These are phyloP conservation scores for Trichoderma oligosporum DNA, from an alignment of 2,329 filamentous ascomycete genomes.

Conservation along the genomic window DNA sequence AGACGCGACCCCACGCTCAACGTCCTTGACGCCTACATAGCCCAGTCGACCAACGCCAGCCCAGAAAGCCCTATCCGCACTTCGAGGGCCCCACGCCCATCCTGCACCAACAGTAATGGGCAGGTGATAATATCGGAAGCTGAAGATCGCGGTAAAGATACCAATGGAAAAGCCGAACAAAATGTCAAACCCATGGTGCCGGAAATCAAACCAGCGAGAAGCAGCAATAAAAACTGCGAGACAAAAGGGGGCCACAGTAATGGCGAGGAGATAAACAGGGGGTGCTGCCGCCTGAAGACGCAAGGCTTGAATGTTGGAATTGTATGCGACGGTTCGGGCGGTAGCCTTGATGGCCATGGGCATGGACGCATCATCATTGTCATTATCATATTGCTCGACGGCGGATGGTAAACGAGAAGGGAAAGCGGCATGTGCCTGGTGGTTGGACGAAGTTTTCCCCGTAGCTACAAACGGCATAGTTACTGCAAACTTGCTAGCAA, in stretches of 20 bases:
- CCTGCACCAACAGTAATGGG: conserved; percentile 71
- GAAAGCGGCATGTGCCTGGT: conserved; percentile 59
- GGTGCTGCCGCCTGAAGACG: conserved; percentile 76
- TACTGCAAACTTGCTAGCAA: conserved; percentile 77
- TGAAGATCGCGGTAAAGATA: conserved; percentile 63
- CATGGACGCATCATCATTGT: conserved; percentile 28
- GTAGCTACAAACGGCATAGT: conserved; percentile 65
- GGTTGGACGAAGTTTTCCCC: conserved; percentile 43
- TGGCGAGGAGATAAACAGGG: conserved; percentile 69
- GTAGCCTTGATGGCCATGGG: conserved; percentile 28
- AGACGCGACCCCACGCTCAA: conserved; percentile 20
- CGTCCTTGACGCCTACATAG: conserved; percentile 45
- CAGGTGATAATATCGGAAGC: conserved; percentile 82
- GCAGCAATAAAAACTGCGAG: conserved; percentile 76
- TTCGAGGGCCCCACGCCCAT: conserved; percentile 84
- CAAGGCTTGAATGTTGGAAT: conserved; percentile 34
- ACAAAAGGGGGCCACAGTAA: conserved; percentile 68
- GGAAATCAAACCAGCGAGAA: conserved; percentile 82
- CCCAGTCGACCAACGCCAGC: conserved; percentile 64
- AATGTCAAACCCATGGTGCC: conserved; percentile 91
- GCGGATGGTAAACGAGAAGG: conserved; percentile 62
- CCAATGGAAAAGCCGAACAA: conserved; percentile 81
- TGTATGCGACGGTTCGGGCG: conserved; percentile 26
- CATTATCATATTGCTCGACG: conserved; percentile 33
- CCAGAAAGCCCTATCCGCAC: conserved; percentile 70